Evolutionary conservation across 306 rosid genomes (phyloP).

Genomic region (Dryas alaskensis): DNA sequence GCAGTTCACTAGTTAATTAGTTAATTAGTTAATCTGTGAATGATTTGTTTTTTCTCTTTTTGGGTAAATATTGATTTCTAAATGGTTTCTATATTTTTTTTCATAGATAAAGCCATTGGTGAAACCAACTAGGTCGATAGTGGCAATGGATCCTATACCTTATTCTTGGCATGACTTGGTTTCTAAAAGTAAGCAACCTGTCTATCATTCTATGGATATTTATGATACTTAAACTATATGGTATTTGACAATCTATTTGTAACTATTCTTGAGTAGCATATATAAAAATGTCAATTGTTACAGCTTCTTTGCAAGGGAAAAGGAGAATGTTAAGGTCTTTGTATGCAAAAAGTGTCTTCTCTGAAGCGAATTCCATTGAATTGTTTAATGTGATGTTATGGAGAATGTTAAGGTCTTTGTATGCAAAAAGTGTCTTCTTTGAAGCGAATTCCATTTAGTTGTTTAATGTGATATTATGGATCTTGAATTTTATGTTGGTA

Average conservation of each 20-base stretch:
- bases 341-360: too few relatives aligned
- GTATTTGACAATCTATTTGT: background rate
- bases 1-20: background rate
- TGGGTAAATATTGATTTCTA: background rate
- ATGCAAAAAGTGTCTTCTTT: background rate
- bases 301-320: background rate
- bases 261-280: background rate
- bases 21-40: background rate
- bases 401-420: background rate
- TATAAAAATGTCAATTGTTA: background rate
- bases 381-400: too few relatives aligned
- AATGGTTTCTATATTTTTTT: conserved; percentile 17
- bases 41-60: background rate
- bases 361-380: too few relatives aligned
- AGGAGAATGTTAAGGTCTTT: background rate
- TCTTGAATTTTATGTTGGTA: background rate
- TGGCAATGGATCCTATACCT: conserved; percentile 21
- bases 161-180: conserved; percentile 91
- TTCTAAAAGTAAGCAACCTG: conserved; percentile 58
- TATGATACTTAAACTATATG: background rate
- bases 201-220: background rate
- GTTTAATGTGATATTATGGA: background rate
- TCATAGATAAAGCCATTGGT: conserved; percentile 82
- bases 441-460: background rate
- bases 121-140: conserved; percentile 54